Conservation (phyloP, 108 stramenopile species). For the Discostella stelligeroides region DNA sequence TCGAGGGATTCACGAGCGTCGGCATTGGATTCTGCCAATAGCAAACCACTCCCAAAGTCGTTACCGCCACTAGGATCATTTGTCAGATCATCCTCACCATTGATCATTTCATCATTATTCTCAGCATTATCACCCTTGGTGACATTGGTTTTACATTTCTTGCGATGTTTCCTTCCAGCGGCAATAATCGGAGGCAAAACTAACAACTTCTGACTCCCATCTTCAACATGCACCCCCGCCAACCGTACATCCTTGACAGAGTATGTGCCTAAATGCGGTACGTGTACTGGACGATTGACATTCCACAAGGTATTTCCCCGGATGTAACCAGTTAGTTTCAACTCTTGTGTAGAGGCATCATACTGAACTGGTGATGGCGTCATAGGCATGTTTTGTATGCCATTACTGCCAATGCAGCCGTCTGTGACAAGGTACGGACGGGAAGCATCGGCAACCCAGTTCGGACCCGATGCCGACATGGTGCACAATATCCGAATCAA, state of each 20-base stretch:
- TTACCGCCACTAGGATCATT: not conserved
- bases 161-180: constrained; percentile 41
- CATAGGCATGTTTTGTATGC: too few species aligned
- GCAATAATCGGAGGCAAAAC: constrained; percentile 47
- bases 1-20: constrained; percentile 74
- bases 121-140: constrained; percentile 24
- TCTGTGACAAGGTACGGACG: constrained; percentile 78
- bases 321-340: constrained; percentile 89
- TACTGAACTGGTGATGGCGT: constrained; percentile 40
- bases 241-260: constrained; percentile 56
- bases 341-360: constrained; percentile 55
- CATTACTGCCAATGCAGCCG: not conserved
- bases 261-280: constrained; percentile 92
- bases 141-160: constrained; percentile 18
- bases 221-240: constrained; percentile 24
- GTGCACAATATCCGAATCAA: constrained; percentile 74
- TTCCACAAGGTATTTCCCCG: constrained; percentile 86
- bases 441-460: constrained; percentile 76
- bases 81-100: constrained; percentile 10
- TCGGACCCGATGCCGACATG: constrained; percentile 69
- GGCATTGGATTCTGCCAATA: constrained; percentile 53
- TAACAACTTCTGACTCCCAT: not conserved
- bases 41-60: constrained; percentile 2
- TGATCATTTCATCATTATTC: constrained; percentile 24
- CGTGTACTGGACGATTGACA: constrained; percentile 85